Evolutionary conservation across 257 asterid species (phyloP).

Genomic region (Solanum ossicruentum): DNA sequence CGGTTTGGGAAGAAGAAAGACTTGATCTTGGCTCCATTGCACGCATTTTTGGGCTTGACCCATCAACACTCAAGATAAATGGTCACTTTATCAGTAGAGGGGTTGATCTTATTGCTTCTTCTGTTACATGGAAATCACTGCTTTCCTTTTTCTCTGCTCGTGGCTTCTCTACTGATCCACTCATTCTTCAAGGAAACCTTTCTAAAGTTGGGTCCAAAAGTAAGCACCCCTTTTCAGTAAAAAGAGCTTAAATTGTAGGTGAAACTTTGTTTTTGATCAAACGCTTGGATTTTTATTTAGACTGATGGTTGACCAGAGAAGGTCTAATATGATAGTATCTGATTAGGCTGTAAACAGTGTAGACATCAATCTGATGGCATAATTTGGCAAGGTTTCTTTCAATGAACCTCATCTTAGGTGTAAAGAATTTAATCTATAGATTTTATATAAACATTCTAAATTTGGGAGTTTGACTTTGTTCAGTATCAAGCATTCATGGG

Average conservation of each 20-base stretch:
- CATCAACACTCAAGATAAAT: slow-evolving; percentile 59
- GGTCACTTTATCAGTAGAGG: slow-evolving; percentile 87
- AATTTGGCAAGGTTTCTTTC: not conserved
- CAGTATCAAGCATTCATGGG: not conserved
- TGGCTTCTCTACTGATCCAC: slow-evolving; percentile 58
- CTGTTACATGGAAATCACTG: slow-evolving; percentile 88
- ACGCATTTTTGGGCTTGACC: slow-evolving; percentile 65
- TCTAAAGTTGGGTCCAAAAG: slow-evolving; percentile 52
- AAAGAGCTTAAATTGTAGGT: not conserved
- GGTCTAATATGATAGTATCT: not conserved
- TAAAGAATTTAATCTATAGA: not conserved
- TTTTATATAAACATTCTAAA: not conserved
- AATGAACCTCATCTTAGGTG: not conserved
- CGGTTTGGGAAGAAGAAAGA: slow-evolving; percentile 46
- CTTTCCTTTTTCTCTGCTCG: slow-evolving; percentile 65
- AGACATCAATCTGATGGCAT: not conserved
- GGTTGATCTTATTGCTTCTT: slow-evolving; percentile 51
- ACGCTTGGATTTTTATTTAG: not conserved
- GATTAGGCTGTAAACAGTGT: not conserved
- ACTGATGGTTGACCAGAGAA: not conserved
- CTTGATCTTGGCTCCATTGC: slow-evolving; percentile 67
- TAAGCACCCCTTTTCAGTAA: slow-evolving; percentile 4
- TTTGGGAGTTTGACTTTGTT: not conserved
- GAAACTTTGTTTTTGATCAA: not conserved
- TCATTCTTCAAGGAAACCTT: slow-evolving; percentile 56